Base-by-base conservation (phyloP, 306 rosid species). In the Luffa acutangula region DNA sequence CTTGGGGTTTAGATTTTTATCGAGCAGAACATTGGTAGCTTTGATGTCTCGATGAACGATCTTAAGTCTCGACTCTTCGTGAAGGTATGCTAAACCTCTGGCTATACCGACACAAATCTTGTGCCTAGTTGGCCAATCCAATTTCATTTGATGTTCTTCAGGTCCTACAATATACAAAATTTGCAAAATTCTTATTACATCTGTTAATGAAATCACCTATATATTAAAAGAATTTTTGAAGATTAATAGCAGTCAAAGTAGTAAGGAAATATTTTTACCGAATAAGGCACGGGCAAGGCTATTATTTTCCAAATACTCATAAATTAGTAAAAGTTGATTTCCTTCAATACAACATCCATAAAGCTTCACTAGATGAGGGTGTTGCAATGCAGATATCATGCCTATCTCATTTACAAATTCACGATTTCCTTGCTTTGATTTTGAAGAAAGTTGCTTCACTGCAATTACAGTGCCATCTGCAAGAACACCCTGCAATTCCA, bases 41-140 rank as follows among this genome's bases (percentile, higher is more conserved):
- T 86, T 86, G 69, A 86, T 86, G 77, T 86, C 87, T 76, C 89
- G 74, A 65, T 86, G 89, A 72, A 86, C 90, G 8, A 93, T 89
- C 87, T 89, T 93, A 43, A 93, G 34, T 79, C 91, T 88, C 4
- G 96, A 93, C 39, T 93, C 97, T 79, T 88, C 97, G 62, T 93
- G 96, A 41, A 93, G 97, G 80, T 83, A 89, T 48, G 93, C 87
- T 78, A 93, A 85, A 34, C 97, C 97, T 77, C 74, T 93, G 13
- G 90, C 97, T 62, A 91, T 87, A 52, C 97, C 95, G 34, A 89
- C 8, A 20, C 93, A 93, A n/a, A 93, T 93, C 63, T n/a, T 87
- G 34, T 81, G 84, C 84, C 97, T 91, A 70, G 90, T 90, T 7
- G 81, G 57, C 98, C 93, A 93, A 84, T 88, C 89, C 79, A 93